Conservation (phyloP, 208 protist species). For the Trichomonas tenax region DNA sequence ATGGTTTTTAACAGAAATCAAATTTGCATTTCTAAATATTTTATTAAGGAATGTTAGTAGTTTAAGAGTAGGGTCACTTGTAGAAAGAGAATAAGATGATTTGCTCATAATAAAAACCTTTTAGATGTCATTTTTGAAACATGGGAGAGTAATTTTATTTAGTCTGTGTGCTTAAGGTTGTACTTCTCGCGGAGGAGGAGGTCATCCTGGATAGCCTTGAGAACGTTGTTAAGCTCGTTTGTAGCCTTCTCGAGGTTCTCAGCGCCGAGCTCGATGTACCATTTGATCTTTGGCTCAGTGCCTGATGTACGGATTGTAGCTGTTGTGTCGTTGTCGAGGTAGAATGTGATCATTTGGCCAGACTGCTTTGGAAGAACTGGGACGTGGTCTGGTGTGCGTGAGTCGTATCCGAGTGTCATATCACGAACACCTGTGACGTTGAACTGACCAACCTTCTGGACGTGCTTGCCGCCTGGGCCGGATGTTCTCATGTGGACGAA, state of each 20-base stretch:
- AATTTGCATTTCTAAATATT: too few species aligned
- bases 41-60: too few species aligned
- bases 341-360: constrained; percentile 10
- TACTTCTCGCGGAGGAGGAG: constrained; percentile 4
- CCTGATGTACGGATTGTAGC: constrained; percentile 6
- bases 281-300: constrained; percentile 20
- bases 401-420: neutral
- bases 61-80: too few species aligned
- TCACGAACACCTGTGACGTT: neutral
- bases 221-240: neutral
- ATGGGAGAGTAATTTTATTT: neutral
- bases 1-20: too few species aligned
- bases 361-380: neutral
- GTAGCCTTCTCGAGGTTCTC: neutral
- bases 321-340: neutral
- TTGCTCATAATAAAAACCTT: too few species aligned
- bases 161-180: constrained; percentile 12
- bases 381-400: neutral
- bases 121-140: too few species aligned
- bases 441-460: neutral
- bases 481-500: neutral
- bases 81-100: too few species aligned
- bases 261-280: neutral
- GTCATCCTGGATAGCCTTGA: neutral
- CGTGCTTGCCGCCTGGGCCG: neutral